Conservation (phyloP, 495 filamentous ascomycete species). For the Podospora tetraspora region DNA sequence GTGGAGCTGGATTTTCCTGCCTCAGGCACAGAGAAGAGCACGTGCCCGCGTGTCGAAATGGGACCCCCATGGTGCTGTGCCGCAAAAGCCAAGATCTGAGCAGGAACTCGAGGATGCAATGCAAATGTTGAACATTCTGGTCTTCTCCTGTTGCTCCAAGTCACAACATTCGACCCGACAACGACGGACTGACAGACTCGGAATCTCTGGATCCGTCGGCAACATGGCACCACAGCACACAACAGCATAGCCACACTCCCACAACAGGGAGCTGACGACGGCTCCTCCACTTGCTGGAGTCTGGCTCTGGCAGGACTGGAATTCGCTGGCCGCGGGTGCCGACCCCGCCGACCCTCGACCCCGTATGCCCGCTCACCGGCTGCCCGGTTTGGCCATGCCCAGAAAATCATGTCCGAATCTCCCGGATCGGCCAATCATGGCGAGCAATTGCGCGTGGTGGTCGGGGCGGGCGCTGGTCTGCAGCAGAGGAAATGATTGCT, state of each 20-base stretch:
- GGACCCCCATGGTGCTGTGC: not conserved
- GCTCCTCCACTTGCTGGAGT: not conserved
- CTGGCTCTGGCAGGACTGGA: not conserved
- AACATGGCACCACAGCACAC: slow-evolving; percentile 6
- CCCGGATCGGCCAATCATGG: not conserved
- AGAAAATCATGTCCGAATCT: not conserved
- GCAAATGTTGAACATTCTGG: not conserved
- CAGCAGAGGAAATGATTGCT: not conserved
- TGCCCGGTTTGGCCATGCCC: not conserved
- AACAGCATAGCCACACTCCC: not conserved
- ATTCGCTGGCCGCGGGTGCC: not conserved
- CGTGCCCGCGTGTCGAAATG: not conserved
- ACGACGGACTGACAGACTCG: too few species aligned
- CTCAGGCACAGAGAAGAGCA: not conserved
- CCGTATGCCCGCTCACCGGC: not conserved
- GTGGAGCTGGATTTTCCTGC: not conserved
- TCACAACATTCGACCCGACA: not conserved
- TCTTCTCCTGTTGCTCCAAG: not conserved
- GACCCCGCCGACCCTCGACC: not conserved
- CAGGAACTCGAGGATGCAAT: not conserved
- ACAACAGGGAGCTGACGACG: not conserved
- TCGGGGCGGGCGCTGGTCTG: not conserved
- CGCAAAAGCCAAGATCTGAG: not conserved
- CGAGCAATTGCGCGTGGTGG: not conserved
- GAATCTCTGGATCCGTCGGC: not conserved